Base-by-base conservation (phyloP, 1,139 yeast species). In the Saccharomyces hybrid region DNA sequence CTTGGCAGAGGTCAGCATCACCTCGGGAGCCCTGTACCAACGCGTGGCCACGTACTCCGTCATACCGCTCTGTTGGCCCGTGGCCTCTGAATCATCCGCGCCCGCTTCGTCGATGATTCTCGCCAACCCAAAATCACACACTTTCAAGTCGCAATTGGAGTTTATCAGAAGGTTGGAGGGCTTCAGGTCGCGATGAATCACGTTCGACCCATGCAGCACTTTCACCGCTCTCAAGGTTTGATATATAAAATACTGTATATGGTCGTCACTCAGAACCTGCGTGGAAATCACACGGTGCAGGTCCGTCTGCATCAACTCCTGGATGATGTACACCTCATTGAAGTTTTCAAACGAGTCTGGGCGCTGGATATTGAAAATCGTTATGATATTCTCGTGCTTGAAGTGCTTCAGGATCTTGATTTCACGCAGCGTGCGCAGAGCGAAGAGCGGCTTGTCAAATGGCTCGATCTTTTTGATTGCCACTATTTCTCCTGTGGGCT, bases 21-120 rank as follows among this genome's bases (percentile, higher is more conserved):
- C 91, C 67, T 91, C 98, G 0, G 98, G 98, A 1, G 98, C 98
- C 53, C 98, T 76, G 72, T 91, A 91, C 98, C 98, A 91, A 63
- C 98, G 76, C 4, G 99, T 93, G 7, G 98, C 98, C 52, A 93
- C 98, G 68, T 93, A 93, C 71, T 93, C 98, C 2, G 99, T 93
- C 87, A 93, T 80, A 69, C 47, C 91, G 50, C 56, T 53, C 76
- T 76, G 58, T 75, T 14, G 76, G 73, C 48, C 52, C 16, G 54
- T 55, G 26, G 52, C 53, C 38, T 56, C 56, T 13, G 62, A 49
- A 2, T 63, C 57, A 3, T 55, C 59, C 34, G 63, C 67, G 38
- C 57, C 55, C 47, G 69, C 54, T 11, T 58, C 63, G 9, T 57
- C 61, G 5, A 64, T 63, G 50, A 68, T 66, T 23, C 98, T 76